Conservation (phyloP, 2,329 filamentous ascomycete genomes). For the Aspergillus tamarii region DNA sequence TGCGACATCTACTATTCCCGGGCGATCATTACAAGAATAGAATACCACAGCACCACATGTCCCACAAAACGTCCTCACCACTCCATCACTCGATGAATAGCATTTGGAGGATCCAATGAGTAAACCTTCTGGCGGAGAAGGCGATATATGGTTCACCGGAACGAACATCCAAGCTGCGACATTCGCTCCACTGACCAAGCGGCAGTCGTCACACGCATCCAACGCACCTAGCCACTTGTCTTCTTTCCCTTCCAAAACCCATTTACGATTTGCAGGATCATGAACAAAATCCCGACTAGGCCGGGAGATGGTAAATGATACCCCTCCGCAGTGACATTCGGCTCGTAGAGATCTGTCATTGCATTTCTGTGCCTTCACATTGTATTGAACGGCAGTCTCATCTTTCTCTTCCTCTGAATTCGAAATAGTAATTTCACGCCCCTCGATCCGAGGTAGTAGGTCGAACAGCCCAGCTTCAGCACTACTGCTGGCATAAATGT, state of each 20-base stretch:
- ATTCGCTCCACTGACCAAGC: conserved; percentile 43
- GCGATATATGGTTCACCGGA: conserved; percentile 37
- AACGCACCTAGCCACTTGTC: conserved; percentile 31
- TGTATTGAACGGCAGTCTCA: background rate
- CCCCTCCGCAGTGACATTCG: conserved; percentile 50
- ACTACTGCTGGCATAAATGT: conserved; percentile 24
- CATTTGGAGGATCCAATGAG: conserved; percentile 43
- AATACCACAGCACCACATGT: conserved; percentile 51
- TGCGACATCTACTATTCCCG: conserved; percentile 45
- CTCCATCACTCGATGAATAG: conserved; percentile 42
- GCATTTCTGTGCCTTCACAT: too few relatives aligned
- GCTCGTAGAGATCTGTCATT: conserved; percentile 32
- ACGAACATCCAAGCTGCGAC: conserved; percentile 50
- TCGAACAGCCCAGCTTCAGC: conserved; percentile 22
- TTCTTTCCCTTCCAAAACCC: conserved; percentile 21
- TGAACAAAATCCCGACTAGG: conserved; percentile 35
- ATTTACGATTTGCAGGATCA: conserved; percentile 25
- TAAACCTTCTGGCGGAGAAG: conserved; percentile 22
- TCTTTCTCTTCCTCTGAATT: background rate
- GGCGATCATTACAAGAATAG: conserved; percentile 40
- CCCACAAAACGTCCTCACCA: conserved; percentile 49
- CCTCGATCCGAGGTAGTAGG: conserved; percentile 21
- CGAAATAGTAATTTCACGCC: conserved; percentile 17
- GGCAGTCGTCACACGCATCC: conserved; percentile 43
- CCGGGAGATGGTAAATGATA: conserved; percentile 46